Conservation (phyloP, 176 grass and related monocot species). For the Poa annua region DNA sequence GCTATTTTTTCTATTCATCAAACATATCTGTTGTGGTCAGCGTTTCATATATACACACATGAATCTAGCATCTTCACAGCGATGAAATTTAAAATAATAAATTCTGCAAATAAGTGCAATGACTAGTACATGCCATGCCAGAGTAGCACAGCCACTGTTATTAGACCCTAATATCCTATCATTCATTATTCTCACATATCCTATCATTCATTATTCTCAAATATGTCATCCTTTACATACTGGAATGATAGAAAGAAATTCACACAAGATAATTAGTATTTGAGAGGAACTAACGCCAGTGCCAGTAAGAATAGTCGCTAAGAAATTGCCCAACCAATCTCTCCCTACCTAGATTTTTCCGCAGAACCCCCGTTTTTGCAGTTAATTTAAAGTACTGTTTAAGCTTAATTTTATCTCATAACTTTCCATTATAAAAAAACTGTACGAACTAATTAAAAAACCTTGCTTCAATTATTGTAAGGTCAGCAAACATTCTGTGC, state of each 20-base stretch:
- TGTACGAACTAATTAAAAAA: too few species aligned
- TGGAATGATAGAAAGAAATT: not conserved
- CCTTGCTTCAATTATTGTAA: too few species aligned
- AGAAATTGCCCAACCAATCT: too few species aligned
- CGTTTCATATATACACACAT: not conserved
- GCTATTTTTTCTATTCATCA: not conserved
- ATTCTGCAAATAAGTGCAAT: not conserved
- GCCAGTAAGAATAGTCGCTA: too few species aligned
- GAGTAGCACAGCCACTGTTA: constrained; percentile 7
- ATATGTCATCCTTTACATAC: not conserved
- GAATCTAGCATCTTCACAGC: not conserved
- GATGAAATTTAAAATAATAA: not conserved
- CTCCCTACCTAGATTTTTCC: too few species aligned
- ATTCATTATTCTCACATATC: not conserved
- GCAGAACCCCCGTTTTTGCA: too few species aligned
- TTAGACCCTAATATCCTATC: constrained; percentile 25
- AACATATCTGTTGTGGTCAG: not conserved
- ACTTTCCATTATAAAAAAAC: too few species aligned
- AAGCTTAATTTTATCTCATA: too few species aligned
- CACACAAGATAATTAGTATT: constrained; percentile 15
- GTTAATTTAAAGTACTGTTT: too few species aligned
- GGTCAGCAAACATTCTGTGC: too few species aligned
- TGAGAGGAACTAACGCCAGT: not conserved
- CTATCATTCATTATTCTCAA: not conserved
- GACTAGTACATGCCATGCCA: not conserved